These are phyloP conservation scores for Verticillium alfalfae DNA, from an alignment of 2,329 filamentous ascomycete genomes.

Conservation along the genomic window DNA sequence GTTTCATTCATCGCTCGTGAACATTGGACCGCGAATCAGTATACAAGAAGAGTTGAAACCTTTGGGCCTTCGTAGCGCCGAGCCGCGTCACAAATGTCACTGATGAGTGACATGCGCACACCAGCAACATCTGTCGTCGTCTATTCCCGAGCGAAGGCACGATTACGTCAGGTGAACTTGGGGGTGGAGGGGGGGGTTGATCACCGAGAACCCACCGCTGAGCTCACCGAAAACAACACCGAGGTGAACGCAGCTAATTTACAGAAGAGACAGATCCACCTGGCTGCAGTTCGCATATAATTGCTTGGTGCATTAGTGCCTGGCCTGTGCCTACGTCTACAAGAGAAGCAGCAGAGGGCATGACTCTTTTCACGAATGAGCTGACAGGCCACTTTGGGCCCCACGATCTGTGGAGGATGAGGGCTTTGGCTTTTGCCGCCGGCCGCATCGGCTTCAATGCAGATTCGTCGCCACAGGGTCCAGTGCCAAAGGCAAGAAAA, in stretches of 20 bases:
- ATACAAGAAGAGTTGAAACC: neutral
- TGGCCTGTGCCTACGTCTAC: neutral
- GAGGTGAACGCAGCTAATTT: neutral
- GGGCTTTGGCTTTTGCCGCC: neutral
- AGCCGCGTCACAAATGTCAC: neutral
- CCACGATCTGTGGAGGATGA: neutral
- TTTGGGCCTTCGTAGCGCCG: neutral
- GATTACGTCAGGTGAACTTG: neutral
- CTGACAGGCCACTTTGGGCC: neutral
- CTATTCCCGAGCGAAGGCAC: no score
- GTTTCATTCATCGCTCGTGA: neutral
- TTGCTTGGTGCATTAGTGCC: neutral
- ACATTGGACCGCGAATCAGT: neutral
- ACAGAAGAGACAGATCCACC: neutral
- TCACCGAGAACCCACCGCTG: neutral
- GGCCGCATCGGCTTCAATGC: neutral
- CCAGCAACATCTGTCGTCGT: no score
- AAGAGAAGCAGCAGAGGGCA: neutral
- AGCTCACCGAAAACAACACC: neutral
- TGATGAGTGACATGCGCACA: neutral
- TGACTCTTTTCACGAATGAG: neutral
- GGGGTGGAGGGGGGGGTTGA: no score
- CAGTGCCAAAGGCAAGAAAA: neutral
- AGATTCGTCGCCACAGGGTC: neutral
- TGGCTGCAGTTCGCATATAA: neutral